phyloP scores from a whole-genome alignment of 352 stramenopile species.

The Phytophthora syringae region DNA sequence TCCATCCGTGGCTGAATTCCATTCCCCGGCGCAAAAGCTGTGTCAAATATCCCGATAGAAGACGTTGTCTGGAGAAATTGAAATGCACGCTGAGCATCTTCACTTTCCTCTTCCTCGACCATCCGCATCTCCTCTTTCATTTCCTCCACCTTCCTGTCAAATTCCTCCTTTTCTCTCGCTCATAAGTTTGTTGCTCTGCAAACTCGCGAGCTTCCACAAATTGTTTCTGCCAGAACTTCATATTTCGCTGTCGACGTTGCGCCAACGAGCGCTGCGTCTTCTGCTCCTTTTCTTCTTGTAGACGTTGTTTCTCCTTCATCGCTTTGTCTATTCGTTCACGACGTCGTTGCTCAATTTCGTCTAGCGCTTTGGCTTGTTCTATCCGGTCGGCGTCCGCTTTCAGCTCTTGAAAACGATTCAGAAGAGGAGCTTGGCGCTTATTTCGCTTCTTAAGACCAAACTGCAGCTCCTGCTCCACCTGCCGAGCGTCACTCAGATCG shows the following conservation, averaged over 20 bases:
- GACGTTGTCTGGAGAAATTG: slow-evolving; percentile 44
- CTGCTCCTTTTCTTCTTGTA: slow-evolving; percentile 14
- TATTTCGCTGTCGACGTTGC: slow-evolving; percentile 57
- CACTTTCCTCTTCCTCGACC: slow-evolving; percentile 38
- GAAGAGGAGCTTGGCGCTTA: slow-evolving; percentile 54
- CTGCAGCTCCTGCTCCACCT: slow-evolving; percentile 45
- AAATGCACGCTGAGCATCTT: slow-evolving; percentile 23
- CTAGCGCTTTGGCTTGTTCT: slow-evolving; percentile 33
- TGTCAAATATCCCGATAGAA: slow-evolving; percentile 65
- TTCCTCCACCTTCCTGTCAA: slow-evolving; percentile 32
- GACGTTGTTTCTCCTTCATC: slow-evolving; percentile 45
- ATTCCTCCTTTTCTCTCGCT: slow-evolving; percentile 27
- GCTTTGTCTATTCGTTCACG: slow-evolving; percentile 43
- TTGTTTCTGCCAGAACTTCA: slow-evolving; percentile 79
- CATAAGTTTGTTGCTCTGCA: slow-evolving; percentile 49
- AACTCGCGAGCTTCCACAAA: slow-evolving; percentile 54
- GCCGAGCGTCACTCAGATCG: slow-evolving; percentile 46
- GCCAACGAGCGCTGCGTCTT: slow-evolving; percentile 15
- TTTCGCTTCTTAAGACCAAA: slow-evolving; percentile 72
- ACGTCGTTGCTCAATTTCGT: slow-evolving; percentile 58
- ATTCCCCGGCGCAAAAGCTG: slow-evolving; percentile 53
- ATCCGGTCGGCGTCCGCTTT: slow-evolving; percentile 57
- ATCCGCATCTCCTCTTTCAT: slow-evolving; percentile 49
- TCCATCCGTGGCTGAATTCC: slow-evolving; percentile 54
- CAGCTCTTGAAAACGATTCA: slow-evolving; percentile 45